Evolutionary conservation across 176 grass and related monocot genomes (phyloP), one percentile per base, ranked within the genome.

Genomic region (Canna indica): DNA sequence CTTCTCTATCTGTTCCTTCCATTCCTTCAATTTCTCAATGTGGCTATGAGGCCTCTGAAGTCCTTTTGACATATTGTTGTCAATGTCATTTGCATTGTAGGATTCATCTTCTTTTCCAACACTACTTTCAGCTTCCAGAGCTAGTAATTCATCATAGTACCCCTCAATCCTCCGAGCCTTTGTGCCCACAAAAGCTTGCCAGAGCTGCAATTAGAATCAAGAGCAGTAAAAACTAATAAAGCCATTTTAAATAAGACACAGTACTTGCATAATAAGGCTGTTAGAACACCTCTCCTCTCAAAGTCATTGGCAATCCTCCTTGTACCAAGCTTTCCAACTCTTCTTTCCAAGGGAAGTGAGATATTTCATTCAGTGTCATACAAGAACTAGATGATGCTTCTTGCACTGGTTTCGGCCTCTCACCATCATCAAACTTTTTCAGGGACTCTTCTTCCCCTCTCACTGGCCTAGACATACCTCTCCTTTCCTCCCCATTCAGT

Each of bases 1-100:
- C 94, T 97, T 97, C 76, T 97, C 94, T 77, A 97, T 97, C 72
- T 92, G 94, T 8, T 82, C 82, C 56, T 84, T 97, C 89, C 94
- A 97, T 67, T 90, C 87, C 79, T 97, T 89, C 30, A 82, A 70
- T n/a, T n/a, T n/a, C n/a, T n/a, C n/a, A 46, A 56, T 62, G 7
- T n/a, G 20, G 8, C 53, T 42, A 45, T 64, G 18, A 62, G 46
- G 46, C 25, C 53, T 42, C 45, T 69, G 18, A 62, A 36, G 46
- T 74, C 77, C 73, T 70, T 59, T 81, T 44, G 48, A 26, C 50
- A 69, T 71, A 59, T 41, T 73, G 57, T 41, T 73, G 57, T 56
- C 67, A 28, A 71, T 56, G 61, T 84, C 73, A 27, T 79, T 81
- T 69, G 72, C 27, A 65, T 52, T 36, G 78, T 68, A 64, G 30